A percentile compares a stretch with the other conserved stretches of the same genome.
Conservation (phyloP, 106 monocot species). For the Phalaenopsis aphrodite region DNA sequence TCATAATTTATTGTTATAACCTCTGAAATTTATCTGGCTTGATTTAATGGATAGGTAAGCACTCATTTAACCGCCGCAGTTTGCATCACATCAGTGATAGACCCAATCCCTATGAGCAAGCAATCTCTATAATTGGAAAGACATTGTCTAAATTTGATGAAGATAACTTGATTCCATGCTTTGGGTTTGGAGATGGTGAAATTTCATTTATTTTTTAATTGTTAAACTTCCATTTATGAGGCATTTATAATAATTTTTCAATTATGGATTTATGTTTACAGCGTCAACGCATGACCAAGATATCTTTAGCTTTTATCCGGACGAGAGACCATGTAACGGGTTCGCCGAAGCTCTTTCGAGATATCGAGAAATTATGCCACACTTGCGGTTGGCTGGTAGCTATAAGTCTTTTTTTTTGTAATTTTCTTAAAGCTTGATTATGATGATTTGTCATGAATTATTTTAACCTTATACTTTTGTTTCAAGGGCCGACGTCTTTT, state of each 20-base stretch:
- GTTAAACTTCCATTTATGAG: not conserved
- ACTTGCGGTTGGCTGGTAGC: constrained; percentile 51
- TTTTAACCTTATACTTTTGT: not conserved
- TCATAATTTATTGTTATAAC: not conserved
- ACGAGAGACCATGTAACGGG: constrained; percentile 56
- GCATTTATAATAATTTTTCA: not conserved
- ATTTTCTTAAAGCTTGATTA: not conserved
- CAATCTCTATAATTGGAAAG: constrained; percentile 84
- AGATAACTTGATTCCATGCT: constrained; percentile 90
- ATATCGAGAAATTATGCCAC: constrained; percentile 58
- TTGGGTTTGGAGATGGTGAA: constrained; percentile 95
- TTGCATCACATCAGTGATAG: constrained; percentile 62
- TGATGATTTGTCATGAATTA: not conserved
- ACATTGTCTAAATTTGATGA: constrained; percentile 86
- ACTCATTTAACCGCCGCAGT: constrained; percentile 59
- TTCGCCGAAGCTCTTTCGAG: constrained; percentile 47
- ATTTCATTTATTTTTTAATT: not conserved
- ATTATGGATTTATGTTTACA: constrained; percentile 18
- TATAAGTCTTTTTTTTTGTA: not conserved
- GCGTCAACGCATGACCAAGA: constrained; percentile 70
- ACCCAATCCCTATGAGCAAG: constrained; percentile 88
- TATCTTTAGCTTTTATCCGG: constrained; percentile 62
- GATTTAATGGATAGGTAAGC: constrained; percentile 44
- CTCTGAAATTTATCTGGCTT: constrained; percentile 10
- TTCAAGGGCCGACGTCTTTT: constrained; percentile 71